These are phyloP conservation scores for Aspergillus sp. DNA, from an alignment of 2,329 filamentous ascomycete species.

Conservation along the genomic window DNA sequence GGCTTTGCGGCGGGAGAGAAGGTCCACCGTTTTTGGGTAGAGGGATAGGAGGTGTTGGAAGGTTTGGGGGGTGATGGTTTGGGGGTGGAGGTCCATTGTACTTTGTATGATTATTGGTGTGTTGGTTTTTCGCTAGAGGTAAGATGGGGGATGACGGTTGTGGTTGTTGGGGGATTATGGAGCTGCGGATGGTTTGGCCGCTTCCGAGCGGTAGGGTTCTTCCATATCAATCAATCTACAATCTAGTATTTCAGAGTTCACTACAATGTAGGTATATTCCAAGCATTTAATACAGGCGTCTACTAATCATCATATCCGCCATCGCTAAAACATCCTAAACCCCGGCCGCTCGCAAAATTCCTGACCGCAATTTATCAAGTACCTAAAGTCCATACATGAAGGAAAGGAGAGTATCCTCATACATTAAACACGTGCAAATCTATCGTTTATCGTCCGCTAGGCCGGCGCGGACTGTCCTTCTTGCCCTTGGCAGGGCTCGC, in stretches of 20 bases:
- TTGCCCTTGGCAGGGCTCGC: slow-evolving; percentile 33
- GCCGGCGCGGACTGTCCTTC: slow-evolving; percentile 30
- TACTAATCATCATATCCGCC: neutral
- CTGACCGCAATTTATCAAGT: slow-evolving; percentile 3
- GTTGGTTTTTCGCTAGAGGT: neutral
- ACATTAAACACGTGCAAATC: slow-evolving; percentile 7
- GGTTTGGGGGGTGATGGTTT: slow-evolving; percentile 27
- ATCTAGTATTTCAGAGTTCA: too few species aligned
- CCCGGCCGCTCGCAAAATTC: neutral
- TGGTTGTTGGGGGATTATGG: neutral
- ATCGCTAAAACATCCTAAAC: neutral
- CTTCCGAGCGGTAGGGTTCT: too few species aligned
- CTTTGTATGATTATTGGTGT: too few species aligned
- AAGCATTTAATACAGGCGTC: neutral
- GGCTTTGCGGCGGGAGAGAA: slow-evolving; percentile 28
- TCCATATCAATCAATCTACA: too few species aligned
- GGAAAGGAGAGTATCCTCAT: slow-evolving; percentile 10
- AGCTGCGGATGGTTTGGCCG: too few species aligned
- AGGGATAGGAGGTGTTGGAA: slow-evolving; percentile 30
- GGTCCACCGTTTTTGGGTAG: slow-evolving; percentile 31
- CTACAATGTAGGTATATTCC: neutral
- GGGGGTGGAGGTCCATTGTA: slow-evolving; percentile 24
- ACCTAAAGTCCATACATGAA: slow-evolving; percentile 18
- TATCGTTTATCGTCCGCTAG: slow-evolving; percentile 23
- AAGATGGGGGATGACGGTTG: neutral